phyloP scores from a whole-genome alignment of 176 grass and related monocot species.

The Aegilops longissima region DNA sequence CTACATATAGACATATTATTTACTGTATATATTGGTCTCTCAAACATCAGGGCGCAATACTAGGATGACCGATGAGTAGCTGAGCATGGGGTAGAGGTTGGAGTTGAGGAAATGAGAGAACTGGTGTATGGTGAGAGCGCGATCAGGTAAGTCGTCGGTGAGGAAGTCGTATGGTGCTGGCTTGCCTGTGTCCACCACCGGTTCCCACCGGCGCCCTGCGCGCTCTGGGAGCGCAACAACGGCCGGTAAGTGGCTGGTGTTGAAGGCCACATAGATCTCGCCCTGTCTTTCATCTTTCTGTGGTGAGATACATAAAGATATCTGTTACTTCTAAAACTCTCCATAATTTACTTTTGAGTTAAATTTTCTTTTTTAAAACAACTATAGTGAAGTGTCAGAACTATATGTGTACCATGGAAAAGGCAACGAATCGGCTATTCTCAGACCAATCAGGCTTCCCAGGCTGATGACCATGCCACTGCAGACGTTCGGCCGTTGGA shows the following conservation, averaged over 20 bases:
- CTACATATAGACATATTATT: slow-evolving; percentile 1
- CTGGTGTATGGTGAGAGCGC: slow-evolving; percentile 30
- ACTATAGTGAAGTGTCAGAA: neutral
- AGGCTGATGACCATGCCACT: slow-evolving; percentile 84
- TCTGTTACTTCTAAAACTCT: neutral
- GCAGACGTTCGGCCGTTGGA: slow-evolving; percentile 58
- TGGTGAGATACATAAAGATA: neutral
- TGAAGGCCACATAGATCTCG: slow-evolving; percentile 95
- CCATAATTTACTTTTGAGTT: neutral
- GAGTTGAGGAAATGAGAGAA: slow-evolving; percentile 70
- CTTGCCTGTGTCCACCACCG: slow-evolving; percentile 79
- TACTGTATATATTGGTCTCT: neutral
- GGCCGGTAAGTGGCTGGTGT: slow-evolving; percentile 66
- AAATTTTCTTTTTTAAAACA: neutral
- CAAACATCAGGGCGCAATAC: slow-evolving; percentile 44
- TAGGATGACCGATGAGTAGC: slow-evolving; percentile 81
- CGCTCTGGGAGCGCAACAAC: slow-evolving; percentile 54
- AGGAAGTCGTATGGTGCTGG: slow-evolving; percentile 80
- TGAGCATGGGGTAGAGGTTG: slow-evolving; percentile 89
- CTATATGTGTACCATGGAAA: slow-evolving; percentile 56
- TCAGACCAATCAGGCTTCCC: slow-evolving; percentile 73
- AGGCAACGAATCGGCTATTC: slow-evolving; percentile 81
- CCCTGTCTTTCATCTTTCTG: slow-evolving; percentile 63
- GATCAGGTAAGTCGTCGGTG: slow-evolving; percentile 52
- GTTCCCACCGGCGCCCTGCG: slow-evolving; percentile 69